Evolutionary conservation across 2,329 filamentous ascomycete genomes (phyloP), one percentile per base, ranked within the genome.

Genomic region (Orbilia brochopaga): DNA sequence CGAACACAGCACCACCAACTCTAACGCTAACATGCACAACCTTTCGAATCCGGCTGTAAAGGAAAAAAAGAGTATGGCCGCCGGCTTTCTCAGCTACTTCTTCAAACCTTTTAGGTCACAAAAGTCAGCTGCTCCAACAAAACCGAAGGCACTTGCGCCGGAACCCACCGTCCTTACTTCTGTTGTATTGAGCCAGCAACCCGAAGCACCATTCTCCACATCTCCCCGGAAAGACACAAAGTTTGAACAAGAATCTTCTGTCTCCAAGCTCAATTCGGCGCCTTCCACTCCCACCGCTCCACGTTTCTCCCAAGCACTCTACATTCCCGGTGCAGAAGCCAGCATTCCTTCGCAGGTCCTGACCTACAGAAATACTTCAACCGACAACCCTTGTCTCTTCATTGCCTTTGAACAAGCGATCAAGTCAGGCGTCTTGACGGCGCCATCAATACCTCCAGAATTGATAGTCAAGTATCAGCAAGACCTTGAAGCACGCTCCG

Each of bases 71-170:
- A 35, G 65, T 23, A 40, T 21, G 11, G 37, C 56, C 53, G 63
- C 66, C 5, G 40, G 59, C 42, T 70, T 70, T 15, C 66, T 70
- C 5, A 70, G 55, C 21, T 70, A 70, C 55, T 72, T 72, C 51
- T 72, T 72, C 67, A 72, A 50, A 53, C 67, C 67, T 23, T 72
- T 72, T 51, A 59, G 67, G 56, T 65, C 67, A 42, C 67, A 72
- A 53, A 72, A 65, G 50, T n/a, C n/a, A n/a, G 30, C 67, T 13
- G 52, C 60, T 17, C 53, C 55, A 2, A 46, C 53, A 17, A 72
- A 72, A 61, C 19, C 17, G 11, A 72, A 65, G 32, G 53, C 55
- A 21, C 67, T 60, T 30, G 60, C 8, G 27, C 3, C 27, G 8
- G 27, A 32, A 8, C 27, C 27, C 8, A 32, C 27, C 27, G 8